Base-by-base conservation (phyloP, 1,139 yeast species). In the Pichia sp. region DNA sequence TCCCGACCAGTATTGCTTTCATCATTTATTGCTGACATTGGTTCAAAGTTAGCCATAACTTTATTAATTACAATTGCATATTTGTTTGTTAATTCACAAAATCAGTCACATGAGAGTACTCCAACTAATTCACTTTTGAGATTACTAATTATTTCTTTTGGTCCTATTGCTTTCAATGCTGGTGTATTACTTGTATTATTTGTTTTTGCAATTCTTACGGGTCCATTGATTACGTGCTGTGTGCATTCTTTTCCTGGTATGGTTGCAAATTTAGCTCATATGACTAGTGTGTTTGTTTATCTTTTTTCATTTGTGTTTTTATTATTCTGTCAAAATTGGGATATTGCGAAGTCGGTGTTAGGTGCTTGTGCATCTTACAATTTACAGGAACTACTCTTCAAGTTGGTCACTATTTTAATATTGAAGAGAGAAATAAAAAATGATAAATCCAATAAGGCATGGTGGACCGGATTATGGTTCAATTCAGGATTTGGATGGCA, bases 391-490 rank as follows among this genome's bases (percentile, higher is more conserved):
- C 60, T 73, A 53, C 33, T 74, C 6, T 66, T 76, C 50, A 69
- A 67, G 43, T 37, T 66, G 2, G 42, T 70, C 1, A 68, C 65
- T 1, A 61, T 68, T 0, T 34, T 65, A 1, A 59, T 75, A 11
- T 57, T 76, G 31, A 68, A 75, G 3, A 66, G 74, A 36, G 85
- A 78, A 50, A 66, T 69, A 41, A 64, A 66, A 37, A 72, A 72
- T 42, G 78, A 73, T 43, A 63, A 66, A 41, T 57, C 74, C 0
- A 78, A 76, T 47, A 61, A 63, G 35, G 76, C 81, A 0, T 78
- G 83, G 84, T 78, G 85, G 85, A 74, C 81, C 3, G 85, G 85
- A 0, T 73, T 69, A 49, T 78, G 85, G 85, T 49, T 71, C 5
- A 65, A 68, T 1, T 67, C 80, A 0, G 76, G 75, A 0, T 57